These are phyloP conservation scores for Blastomyces emzantsi DNA, from an alignment of 2,329 filamentous ascomycete species.

Conservation along the genomic window DNA sequence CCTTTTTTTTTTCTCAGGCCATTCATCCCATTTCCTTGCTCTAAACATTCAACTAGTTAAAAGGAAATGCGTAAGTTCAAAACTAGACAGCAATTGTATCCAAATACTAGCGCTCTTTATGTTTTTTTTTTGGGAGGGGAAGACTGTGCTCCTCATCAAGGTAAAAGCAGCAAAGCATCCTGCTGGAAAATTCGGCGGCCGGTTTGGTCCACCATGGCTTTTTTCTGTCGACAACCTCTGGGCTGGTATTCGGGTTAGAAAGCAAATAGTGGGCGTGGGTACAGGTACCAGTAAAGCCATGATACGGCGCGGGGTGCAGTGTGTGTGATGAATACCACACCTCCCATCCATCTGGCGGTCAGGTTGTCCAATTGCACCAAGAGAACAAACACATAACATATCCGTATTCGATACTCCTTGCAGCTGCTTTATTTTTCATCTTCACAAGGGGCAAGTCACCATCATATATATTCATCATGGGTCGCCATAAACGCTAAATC, in stretches of 20 bases:
- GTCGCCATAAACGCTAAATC: background rate
- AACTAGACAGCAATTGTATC: background rate
- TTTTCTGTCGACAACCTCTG: background rate
- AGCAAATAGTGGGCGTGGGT: background rate
- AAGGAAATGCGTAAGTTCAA: background rate
- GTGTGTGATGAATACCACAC: background rate
- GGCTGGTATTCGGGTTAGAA: background rate
- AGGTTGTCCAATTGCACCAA: background rate
- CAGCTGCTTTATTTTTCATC: background rate
- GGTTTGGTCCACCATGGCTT: background rate
- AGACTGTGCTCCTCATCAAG: background rate
- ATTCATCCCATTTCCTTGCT: background rate
- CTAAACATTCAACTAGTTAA: background rate
- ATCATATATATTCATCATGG: conserved; percentile 1
- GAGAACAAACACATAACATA: background rate
- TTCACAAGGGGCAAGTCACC: background rate
- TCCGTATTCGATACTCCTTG: background rate
- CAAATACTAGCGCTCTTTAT: background rate
- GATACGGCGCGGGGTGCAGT: background rate
- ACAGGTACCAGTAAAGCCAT: background rate
- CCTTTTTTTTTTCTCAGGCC: background rate
- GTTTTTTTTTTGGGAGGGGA: too few species aligned
- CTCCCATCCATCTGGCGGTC: background rate
- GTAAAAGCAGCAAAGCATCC: background rate
- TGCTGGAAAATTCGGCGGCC: background rate